Conservation (phyloP, 1,284 basidiomycete species). For the Porodaedalea pini region DNA sequence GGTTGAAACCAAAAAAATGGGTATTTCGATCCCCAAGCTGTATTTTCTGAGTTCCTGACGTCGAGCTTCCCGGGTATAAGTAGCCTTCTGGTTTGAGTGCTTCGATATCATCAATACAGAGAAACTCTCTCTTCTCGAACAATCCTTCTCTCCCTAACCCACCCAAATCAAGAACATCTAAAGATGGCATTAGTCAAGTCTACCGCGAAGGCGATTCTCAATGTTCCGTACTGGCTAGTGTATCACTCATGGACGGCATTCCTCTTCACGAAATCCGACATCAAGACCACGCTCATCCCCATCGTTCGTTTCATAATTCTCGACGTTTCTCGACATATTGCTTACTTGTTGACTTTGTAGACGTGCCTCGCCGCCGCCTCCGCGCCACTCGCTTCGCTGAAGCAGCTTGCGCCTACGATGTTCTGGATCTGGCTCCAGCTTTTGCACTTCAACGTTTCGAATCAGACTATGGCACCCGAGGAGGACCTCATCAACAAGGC, state of each 20-base stretch:
- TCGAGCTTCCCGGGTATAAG: background rate
- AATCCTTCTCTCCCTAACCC: background rate
- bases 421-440: conserved; percentile 45
- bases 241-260: conserved; percentile 22
- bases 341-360: background rate
- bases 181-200: background rate
- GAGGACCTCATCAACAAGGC: conserved; percentile 36
- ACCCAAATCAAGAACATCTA: background rate
- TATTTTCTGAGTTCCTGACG: background rate
- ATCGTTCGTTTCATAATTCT: conserved; percentile 29
- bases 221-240: background rate
- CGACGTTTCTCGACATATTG: background rate
- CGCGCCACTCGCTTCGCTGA: conserved; percentile 27
- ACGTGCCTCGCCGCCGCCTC: conserved; percentile 26
- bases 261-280: conserved; percentile 37
- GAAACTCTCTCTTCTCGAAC: background rate
- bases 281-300: conserved; percentile 37
- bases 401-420: conserved; percentile 23
- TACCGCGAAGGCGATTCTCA: background rate
- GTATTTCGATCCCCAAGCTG: background rate
- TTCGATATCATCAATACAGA: background rate
- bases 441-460: conserved; percentile 39
- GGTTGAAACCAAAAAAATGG: background rate
- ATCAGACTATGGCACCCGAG: conserved; percentile 33
- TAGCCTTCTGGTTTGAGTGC: background rate